Percentiles rank a stretch among this genome's conserved stretches.
Conservation (phyloP, 768 basidiomycete species). For the Cystofilobasidium ferigula region DNA sequence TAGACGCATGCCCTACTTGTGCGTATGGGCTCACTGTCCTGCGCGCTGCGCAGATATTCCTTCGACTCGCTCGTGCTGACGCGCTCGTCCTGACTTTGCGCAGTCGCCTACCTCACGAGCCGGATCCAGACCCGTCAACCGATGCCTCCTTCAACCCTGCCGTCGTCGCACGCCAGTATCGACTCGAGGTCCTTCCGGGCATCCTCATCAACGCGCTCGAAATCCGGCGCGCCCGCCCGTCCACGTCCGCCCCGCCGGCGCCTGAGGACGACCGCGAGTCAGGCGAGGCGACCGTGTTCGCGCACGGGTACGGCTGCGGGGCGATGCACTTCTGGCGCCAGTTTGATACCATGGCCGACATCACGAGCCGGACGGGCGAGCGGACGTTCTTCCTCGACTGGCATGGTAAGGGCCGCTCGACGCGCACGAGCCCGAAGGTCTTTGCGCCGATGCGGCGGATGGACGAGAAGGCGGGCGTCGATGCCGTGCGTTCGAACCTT, state of each 20-base stretch:
- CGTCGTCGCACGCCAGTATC: conserved; percentile 16
- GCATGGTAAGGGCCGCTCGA: conserved; percentile 9
- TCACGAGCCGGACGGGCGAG: neutral
- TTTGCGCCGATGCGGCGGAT: neutral
- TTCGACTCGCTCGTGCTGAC: neutral
- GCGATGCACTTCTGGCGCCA: conserved; percentile 15
- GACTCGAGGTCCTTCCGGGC: neutral
- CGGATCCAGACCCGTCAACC: neutral
- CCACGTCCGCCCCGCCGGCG: neutral
- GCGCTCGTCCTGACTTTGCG: neutral
- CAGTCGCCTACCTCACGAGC: conserved; percentile 16
- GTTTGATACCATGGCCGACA: conserved; percentile 5
- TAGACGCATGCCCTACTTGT: conserved; percentile 24
- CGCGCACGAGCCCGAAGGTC: conserved; percentile 1
- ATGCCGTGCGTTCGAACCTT: neutral
- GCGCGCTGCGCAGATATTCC: neutral
- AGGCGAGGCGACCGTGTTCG: conserved; percentile 9
- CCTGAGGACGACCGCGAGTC: neutral
- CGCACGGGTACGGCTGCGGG: conserved; percentile 13
- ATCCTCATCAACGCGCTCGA: conserved; percentile 14
- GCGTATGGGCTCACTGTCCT: too few species aligned
- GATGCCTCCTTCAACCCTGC: neutral
- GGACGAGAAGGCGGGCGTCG: neutral
- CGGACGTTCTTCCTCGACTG: conserved; percentile 20
- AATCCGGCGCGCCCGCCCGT: conserved; percentile 1